Evolutionary conservation across 345 rosid species (phyloP), one percentile per base, ranked within the genome.

Genomic region (Gossypium raimondii): DNA sequence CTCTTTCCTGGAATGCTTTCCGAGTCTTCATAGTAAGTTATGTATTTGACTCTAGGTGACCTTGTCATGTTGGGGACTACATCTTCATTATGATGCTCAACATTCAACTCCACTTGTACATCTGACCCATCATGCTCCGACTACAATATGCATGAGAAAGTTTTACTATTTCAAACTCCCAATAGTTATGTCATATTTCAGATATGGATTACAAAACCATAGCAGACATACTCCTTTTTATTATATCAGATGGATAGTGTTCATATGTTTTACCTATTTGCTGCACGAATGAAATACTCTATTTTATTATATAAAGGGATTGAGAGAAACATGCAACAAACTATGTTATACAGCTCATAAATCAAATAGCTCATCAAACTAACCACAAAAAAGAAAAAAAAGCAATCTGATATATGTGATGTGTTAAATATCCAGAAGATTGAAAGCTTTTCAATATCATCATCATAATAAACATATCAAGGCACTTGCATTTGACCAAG

Each of bases 61-160:
- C 90, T 90, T 79, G 93, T 89, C 99, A 91, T 95, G 86, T 89
- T 93, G 61, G 97, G 91, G 78, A 87, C 78, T 77, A 91, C 81
- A 79, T 93, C 98, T 77, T 81, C 98, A 80, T 82, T 80, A 52
- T 83, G 90, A 85, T 85, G 96, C 59, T 89, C 97, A 64, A 91
- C 97, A 83, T 91, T 88, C 76, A 86, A 25, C 77, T 90, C 86
- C 79, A 88, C 85, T 79, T 93, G 98, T 10, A 93, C 90, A 73
- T 95, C 94, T 67, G 94, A 89, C 57, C 99, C 99, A 83, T 93
- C 97, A 77, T 93, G 98, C 86, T 90, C 98, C 25, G 97, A 80
- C 99, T 93, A 91, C 88, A 88, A 62, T n/a, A 50, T 51, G 4
- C 34, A 56, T 24, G 59, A n/a, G 29, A 73, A 76, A 38, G 41